Percentiles rank a stretch among this genome's conserved stretches.
phyloP scores from a whole-genome alignment of 2,329 filamentous ascomycete genomes.

The Penicillium capsulatum region DNA sequence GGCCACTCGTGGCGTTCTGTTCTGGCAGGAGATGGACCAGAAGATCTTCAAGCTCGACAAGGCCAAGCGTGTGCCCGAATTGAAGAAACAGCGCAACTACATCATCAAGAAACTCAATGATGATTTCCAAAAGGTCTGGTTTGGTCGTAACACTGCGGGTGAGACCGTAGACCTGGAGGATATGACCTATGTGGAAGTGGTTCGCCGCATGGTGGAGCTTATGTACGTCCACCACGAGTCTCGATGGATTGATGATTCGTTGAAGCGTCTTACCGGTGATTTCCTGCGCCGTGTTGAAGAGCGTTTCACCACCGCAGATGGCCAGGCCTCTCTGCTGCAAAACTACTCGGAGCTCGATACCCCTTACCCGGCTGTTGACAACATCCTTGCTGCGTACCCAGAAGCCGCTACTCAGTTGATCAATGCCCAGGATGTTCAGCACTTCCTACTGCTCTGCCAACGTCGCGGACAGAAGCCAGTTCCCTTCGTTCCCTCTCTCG shows the following conservation, averaged over 20 bases:
- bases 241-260: slow-evolving; percentile 86
- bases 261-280: slow-evolving; percentile 79
- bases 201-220: slow-evolving; percentile 80
- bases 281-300: slow-evolving; percentile 97
- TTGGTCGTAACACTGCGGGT: slow-evolving; percentile 76
- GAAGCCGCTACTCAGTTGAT: slow-evolving; percentile 87
- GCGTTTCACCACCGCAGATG: slow-evolving; percentile 72
- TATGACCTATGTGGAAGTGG: slow-evolving; percentile 90
- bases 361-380: slow-evolving; percentile 72
- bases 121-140: slow-evolving; percentile 97
- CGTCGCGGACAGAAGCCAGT: slow-evolving; percentile 92
- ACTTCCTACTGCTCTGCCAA: slow-evolving; percentile 91
- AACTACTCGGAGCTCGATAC: slow-evolving; percentile 82
- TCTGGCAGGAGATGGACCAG: slow-evolving; percentile 99
- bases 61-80: slow-evolving; percentile 81
- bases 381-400: slow-evolving; percentile 76
- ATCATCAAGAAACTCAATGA: slow-evolving; percentile 96
- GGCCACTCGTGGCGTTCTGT: slow-evolving; percentile 87
- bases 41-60: slow-evolving; percentile 97
- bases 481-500: slow-evolving; percentile 90
- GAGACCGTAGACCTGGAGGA: slow-evolving; percentile 84
- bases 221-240: slow-evolving; percentile 88
- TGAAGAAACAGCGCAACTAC: slow-evolving; percentile 82
- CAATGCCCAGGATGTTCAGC: slow-evolving; percentile 96
- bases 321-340: slow-evolving; percentile 78